Conservation (phyloP, 2,329 filamentous ascomycete genomes). For the Colletotrichum somersetense region DNA sequence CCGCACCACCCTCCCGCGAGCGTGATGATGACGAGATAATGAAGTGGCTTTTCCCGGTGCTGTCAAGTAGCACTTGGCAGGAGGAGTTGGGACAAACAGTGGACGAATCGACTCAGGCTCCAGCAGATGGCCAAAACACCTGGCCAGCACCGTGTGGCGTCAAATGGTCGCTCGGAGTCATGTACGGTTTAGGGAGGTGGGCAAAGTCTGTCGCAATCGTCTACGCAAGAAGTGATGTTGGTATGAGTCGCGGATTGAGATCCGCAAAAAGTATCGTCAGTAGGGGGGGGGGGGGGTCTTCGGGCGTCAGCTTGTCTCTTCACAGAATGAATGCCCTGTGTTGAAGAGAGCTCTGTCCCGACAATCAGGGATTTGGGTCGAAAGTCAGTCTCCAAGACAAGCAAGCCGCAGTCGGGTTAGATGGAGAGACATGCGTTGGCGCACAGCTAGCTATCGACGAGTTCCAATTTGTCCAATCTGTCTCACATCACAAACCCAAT, state of each 20-base stretch:
- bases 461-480: constrained; percentile 23
- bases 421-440: constrained; percentile 33
- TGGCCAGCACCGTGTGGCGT: constrained; percentile 16
- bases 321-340: constrained; percentile 1
- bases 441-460: constrained; percentile 16
- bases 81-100: not conserved
- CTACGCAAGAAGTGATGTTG: constrained; percentile 6
- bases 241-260: constrained; percentile 15
- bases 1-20: not conserved
- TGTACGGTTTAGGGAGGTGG: not conserved
- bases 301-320: constrained; percentile 4
- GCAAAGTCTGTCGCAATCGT: constrained; percentile 5
- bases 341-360: constrained; percentile 34
- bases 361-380: constrained; percentile 35
- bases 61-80: constrained; percentile 4
- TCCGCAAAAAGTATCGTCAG: constrained; percentile 7
- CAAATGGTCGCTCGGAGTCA: constrained; percentile 13
- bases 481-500: constrained; percentile 25
- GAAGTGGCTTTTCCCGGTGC: not conserved
- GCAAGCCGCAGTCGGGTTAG: constrained; percentile 27
- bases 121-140: constrained; percentile 19
- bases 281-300: not conserved
- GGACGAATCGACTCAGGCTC: constrained; percentile 7
- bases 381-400: constrained; percentile 15
- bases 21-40: constrained; percentile 5